These are phyloP conservation scores for Phialophora expanda DNA, from an alignment of 2,329 filamentous ascomycete species.

Conservation along the genomic window DNA sequence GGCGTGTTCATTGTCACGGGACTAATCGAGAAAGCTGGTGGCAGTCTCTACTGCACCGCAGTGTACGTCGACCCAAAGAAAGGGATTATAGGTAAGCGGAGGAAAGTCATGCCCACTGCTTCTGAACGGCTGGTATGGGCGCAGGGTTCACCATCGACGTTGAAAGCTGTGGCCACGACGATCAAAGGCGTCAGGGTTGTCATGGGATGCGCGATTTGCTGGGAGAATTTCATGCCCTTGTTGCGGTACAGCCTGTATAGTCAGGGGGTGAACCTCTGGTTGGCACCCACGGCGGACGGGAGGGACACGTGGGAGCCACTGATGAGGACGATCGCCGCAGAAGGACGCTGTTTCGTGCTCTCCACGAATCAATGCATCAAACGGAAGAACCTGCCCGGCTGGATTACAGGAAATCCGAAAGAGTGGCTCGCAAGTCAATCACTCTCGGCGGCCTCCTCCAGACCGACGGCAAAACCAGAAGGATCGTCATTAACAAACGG, in stretches of 20 bases:
- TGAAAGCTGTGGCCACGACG: conserved; percentile 77
- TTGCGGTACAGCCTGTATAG: conserved; percentile 81
- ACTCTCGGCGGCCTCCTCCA: not conserved
- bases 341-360: conserved; percentile 84
- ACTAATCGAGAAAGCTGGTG: conserved; percentile 77
- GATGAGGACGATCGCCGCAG: conserved; percentile 80
- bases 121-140: conserved; percentile 86
- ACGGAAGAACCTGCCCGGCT: conserved; percentile 61
- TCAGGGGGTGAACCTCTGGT: conserved; percentile 89
- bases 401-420: conserved; percentile 53
- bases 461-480: conserved; percentile 1
- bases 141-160: conserved; percentile 77
- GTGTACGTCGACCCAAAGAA: conserved; percentile 78
- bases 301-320: conserved; percentile 80
- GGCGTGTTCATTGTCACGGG: conserved; percentile 83
- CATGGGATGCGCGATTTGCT: conserved; percentile 87
- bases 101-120: conserved; percentile 92
- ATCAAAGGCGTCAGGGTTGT: conserved; percentile 81
- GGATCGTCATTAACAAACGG: conserved; percentile 15
- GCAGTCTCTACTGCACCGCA: conserved; percentile 81
- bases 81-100: conserved; percentile 79
- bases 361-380: conserved; percentile 82
- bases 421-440: conserved; percentile 12
- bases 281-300: conserved; percentile 86
- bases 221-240: conserved; percentile 96